Evolutionary conservation across 345 rosid species (phyloP), one percentile per base, ranked within the genome.

Genomic region (Alliaria petiolata): DNA sequence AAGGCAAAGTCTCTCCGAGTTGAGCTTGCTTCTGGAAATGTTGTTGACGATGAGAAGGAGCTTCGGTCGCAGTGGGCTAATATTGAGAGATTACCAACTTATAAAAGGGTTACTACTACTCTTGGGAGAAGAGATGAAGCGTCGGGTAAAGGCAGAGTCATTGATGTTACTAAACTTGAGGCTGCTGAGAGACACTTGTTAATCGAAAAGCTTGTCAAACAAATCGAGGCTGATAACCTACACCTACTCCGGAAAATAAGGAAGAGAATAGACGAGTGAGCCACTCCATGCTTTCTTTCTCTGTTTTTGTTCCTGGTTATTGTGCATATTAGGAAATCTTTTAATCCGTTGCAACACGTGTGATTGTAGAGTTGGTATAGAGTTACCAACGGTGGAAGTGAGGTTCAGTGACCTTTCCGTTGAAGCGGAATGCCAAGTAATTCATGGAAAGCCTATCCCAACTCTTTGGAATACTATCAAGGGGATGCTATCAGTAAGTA

Each of bases 11-110:
- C 3, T 22, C 3, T 22, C 25, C 25, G 25, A 22, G 25, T 14
- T 20, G 69, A 71, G 54, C 19, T 69, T 34, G 62, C 42, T 54
- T 40, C 36, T 54, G 57, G 70, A 22, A 65, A 64, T 14, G 67
- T 26, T 14, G 81, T 66, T 63, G 80, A 59, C 0, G 76, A 81
- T 57, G 82, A 52, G 17, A 26, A 76, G 3, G 72, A 76, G 56
- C 44, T 71, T 74, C 67, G 68, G 17, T 64, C 69, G 44, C 90
- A 81, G 54, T 85, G 90, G 86, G 83, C 76, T 59, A 83, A 65
- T 4, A 65, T 88, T 66, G 86, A 88, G 72, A 87, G 74, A 20
- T 57, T 87, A 36, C 90, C 90, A 8, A 85, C 88, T 12, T 49
- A 75, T 35, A 65, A 76, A 66, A 74, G 93, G 55, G 39, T 71